Percentiles rank a stretch among this genome's conserved stretches.
Conservation (phyloP, 805 yeast species). For the Spencermartinsiella europaea region DNA sequence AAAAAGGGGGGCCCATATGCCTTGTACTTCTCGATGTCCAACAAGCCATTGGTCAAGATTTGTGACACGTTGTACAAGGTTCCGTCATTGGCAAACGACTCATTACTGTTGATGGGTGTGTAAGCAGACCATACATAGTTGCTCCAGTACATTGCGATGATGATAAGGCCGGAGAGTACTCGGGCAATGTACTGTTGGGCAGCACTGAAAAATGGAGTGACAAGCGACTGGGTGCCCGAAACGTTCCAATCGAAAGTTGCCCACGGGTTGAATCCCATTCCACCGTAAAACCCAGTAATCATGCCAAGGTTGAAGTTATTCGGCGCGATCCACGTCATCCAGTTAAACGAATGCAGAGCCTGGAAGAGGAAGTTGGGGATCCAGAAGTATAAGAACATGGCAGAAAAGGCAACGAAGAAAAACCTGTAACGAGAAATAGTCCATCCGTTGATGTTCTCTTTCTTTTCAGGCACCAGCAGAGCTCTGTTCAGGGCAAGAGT, state of each 20-base stretch:
- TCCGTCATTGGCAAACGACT: slow-evolving; percentile 50
- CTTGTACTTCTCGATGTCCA: slow-evolving; percentile 43
- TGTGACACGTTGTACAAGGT: slow-evolving; percentile 43
- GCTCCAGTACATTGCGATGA: slow-evolving; percentile 44
- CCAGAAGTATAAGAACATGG: slow-evolving; percentile 50
- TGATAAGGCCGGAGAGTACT: slow-evolving; percentile 16
- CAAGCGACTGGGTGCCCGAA: slow-evolving; percentile 31
- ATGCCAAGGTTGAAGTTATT: slow-evolving; percentile 46
- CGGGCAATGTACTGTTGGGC: slow-evolving; percentile 22
- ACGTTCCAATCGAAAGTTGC: slow-evolving; percentile 43
- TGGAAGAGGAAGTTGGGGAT: slow-evolving; percentile 55
- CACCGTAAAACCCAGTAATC: slow-evolving; percentile 46
- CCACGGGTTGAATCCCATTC: slow-evolving; percentile 42
- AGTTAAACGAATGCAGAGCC: slow-evolving; percentile 50
- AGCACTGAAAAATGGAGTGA: slow-evolving; percentile 41
- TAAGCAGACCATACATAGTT: slow-evolving; percentile 55
- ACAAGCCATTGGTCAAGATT: slow-evolving; percentile 35
- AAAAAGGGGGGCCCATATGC: slow-evolving; percentile 54
- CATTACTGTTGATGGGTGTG: slow-evolving; percentile 56
- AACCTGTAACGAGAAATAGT: slow-evolving; percentile 43
- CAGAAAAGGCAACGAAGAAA: slow-evolving; percentile 36
- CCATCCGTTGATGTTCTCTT: slow-evolving; percentile 44
- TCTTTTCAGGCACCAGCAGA: slow-evolving; percentile 27
- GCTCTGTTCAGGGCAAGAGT: slow-evolving; percentile 50
- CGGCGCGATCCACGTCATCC: slow-evolving; percentile 57